Conservation (phyloP, 2,329 filamentous ascomycete genomes). For the Biscogniauxia marginata region DNA sequence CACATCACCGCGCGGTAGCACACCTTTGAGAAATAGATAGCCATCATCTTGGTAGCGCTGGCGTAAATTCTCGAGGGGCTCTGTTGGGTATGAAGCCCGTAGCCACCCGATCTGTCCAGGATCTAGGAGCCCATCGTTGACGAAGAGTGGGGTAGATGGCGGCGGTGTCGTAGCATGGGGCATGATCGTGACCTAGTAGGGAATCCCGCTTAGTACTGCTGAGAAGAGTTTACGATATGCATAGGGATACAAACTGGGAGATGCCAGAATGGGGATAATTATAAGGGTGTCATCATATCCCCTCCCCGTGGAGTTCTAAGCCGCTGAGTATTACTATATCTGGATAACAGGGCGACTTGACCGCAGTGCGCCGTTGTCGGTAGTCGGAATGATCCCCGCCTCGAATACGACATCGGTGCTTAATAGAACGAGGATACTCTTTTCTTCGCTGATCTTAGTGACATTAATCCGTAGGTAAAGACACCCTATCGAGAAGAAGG, state of each 20-base stretch:
- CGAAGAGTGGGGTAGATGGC: constrained; percentile 10
- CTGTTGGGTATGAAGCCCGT: constrained; percentile 30
- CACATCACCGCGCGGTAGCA: constrained; percentile 43
- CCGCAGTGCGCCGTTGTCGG: no score
- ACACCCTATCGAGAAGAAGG: no score
- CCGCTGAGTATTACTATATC: no score
- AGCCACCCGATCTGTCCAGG: constrained; percentile 32
- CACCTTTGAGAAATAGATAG: constrained; percentile 41
- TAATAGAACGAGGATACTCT: not conserved
- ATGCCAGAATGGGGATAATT: no score
- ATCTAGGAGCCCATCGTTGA: constrained; percentile 20
- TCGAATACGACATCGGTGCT: constrained; percentile 3
- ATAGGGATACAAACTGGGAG: not conserved
- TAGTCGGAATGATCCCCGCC: no score
- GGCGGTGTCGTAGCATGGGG: constrained; percentile 9
- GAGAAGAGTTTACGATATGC: not conserved
- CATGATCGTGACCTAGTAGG: constrained; percentile 7
- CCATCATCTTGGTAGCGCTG: constrained; percentile 37
- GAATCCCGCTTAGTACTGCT: not conserved
- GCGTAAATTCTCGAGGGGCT: constrained; percentile 38
- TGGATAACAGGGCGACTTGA: no score
- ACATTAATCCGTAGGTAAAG: no score
- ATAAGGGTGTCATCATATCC: no score
- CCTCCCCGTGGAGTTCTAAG: no score
- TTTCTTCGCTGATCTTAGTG: no score